Evolutionary conservation across 2,329 filamentous ascomycete genomes (phyloP).

Genomic region (Ophiostoma tasmaniense): DNA sequence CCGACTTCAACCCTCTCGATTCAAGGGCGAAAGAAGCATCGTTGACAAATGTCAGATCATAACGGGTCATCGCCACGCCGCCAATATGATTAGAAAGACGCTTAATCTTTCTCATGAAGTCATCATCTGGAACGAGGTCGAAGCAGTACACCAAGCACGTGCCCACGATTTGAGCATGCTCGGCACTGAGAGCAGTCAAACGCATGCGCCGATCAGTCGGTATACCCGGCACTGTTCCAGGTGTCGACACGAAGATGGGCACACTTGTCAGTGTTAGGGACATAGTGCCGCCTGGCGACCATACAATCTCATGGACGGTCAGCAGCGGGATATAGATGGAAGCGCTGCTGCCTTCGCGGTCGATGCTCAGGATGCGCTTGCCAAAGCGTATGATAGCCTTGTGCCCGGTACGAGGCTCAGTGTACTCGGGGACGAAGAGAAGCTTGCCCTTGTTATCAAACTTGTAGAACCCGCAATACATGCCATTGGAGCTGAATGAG

Average conservation of each 20-base stretch:
- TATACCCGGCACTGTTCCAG: conserved; percentile 8
- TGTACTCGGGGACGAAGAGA: conserved; percentile 37
- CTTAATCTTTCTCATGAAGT: conserved; percentile 27
- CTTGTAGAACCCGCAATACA: conserved; percentile 39
- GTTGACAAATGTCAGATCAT: conserved; percentile 17
- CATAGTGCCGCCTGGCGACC: conserved; percentile 31
- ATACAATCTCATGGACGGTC: conserved; percentile 39
- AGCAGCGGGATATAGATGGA: conserved; percentile 42
- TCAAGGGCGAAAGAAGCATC: not conserved
- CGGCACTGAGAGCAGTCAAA: conserved; percentile 23
- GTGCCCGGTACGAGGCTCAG: conserved; percentile 24
- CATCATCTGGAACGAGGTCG: conserved; percentile 20
- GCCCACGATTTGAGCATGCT: conserved; percentile 30
- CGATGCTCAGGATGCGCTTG: conserved; percentile 35
- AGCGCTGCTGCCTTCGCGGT: conserved; percentile 23
- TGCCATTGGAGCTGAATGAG: conserved; percentile 11
- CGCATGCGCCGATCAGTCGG: conserved; percentile 19
- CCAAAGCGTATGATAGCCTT: conserved; percentile 34
- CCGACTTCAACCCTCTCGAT: conserved; percentile 21
- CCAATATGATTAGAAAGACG: conserved; percentile 24
- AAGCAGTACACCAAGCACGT: conserved; percentile 41
- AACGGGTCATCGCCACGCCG: conserved; percentile 22
- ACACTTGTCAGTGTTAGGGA: conserved; percentile 42
- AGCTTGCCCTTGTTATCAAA: conserved; percentile 31
- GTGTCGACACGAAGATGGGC: conserved; percentile 36